These are phyloP conservation scores for Paramyrothecium roridum DNA, from an alignment of 2,329 filamentous ascomycete species.

Conservation along the genomic window DNA sequence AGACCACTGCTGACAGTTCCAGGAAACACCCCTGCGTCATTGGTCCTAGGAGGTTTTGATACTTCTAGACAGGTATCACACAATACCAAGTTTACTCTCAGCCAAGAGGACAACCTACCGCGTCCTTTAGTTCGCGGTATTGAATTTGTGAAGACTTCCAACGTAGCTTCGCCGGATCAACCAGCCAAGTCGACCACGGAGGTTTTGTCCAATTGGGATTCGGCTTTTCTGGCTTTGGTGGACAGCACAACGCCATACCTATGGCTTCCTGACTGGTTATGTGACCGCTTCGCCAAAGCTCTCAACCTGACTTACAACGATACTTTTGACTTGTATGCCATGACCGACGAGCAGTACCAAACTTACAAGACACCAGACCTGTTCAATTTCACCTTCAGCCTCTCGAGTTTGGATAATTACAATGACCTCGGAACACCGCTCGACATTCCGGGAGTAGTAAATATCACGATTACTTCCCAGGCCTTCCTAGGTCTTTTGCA, in stretches of 20 bases:
- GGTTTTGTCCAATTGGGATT: constrained; percentile 40
- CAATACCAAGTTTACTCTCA: constrained; percentile 55
- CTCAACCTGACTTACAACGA: constrained; percentile 66
- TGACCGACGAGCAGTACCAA: constrained; percentile 54
- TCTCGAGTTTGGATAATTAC: constrained; percentile 53
- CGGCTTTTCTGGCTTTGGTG: constrained; percentile 50
- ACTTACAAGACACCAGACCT: constrained; percentile 39
- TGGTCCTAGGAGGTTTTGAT: constrained; percentile 72
- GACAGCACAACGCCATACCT: constrained; percentile 64
- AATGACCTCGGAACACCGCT: constrained; percentile 49
- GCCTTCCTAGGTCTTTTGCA: constrained; percentile 48
- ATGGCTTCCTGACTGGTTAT: constrained; percentile 59
- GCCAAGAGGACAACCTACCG: constrained; percentile 51
- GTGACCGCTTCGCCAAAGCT: constrained; percentile 60
- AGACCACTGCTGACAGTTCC: constrained; percentile 8
- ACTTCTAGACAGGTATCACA: constrained; percentile 59
- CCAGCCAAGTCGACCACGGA: constrained; percentile 35
- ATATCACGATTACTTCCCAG: constrained; percentile 50
- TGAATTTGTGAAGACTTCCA: constrained; percentile 31
- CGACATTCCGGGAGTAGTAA: constrained; percentile 47
- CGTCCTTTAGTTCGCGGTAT: constrained; percentile 60
- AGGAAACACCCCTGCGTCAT: constrained; percentile 45
- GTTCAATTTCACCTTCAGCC: constrained; percentile 53
- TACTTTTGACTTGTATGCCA: constrained; percentile 60
- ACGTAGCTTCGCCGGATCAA: constrained; percentile 21